Evolutionary conservation across 2,329 filamentous ascomycete species (phyloP).

Genomic region (Amesomyces nigricolor): DNA sequence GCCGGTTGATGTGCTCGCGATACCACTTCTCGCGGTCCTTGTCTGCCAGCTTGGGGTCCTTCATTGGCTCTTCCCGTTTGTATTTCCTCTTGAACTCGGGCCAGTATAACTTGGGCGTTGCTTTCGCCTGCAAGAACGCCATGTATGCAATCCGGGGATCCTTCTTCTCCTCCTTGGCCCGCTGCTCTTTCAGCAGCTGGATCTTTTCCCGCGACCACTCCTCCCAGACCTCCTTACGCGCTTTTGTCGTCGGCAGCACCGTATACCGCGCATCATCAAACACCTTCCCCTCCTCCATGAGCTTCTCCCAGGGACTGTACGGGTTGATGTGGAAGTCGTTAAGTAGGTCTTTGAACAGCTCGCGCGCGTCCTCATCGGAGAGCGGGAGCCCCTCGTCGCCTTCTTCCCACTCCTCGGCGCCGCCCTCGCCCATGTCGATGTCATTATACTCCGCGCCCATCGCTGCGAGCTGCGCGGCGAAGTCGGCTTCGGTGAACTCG

Average conservation of each 20-base stretch:
- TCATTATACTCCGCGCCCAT: conserved; percentile 85
- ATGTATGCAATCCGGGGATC: conserved; percentile 82
- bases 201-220: conserved; percentile 79
- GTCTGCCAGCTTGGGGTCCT: conserved; percentile 62
- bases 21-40: conserved; percentile 77
- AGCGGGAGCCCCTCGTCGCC: conserved; percentile 65
- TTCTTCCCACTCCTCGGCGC: conserved; percentile 57
- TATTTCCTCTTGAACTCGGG: conserved; percentile 92
- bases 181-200: conserved; percentile 62
- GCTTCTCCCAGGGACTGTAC: conserved; percentile 85
- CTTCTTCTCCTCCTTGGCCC: conserved; percentile 69
- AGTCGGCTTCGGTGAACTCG: conserved; percentile 91
- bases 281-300: conserved; percentile 75
- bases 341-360: conserved; percentile 79
- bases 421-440: conserved; percentile 62
- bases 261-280: conserved; percentile 85
- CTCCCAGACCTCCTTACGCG: conserved; percentile 75
- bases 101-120: conserved; percentile 93
- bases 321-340: conserved; percentile 78
- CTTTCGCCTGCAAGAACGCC: conserved; percentile 71
- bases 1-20: conserved; percentile 62
- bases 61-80: conserved; percentile 75
- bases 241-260: conserved; percentile 72
- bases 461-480: conserved; percentile 81
- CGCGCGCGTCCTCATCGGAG: conserved; percentile 68